Evolutionary conservation across 2,329 filamentous ascomycete genomes (phyloP), one percentile per base, ranked within the genome.

Genomic region (Cercospora brassicicola): DNA sequence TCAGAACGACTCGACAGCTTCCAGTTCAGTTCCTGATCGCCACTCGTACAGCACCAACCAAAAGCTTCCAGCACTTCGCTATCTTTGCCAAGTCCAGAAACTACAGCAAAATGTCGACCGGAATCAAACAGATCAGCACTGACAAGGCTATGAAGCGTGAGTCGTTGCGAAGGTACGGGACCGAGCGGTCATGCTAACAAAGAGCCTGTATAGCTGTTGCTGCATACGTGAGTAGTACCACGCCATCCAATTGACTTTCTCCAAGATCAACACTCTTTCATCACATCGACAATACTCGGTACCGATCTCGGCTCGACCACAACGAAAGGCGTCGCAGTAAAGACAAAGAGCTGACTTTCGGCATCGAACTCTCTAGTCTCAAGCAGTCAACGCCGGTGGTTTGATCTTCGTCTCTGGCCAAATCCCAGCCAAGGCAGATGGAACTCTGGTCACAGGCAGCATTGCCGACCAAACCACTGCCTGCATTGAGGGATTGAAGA

Each of bases 401-500:
- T 84, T 89, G 72, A 85, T 93, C 79, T 93, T 71, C 68, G 86
- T 90, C 76, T 91, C 90, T 0, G 90, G 90, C 73, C 88, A 92
- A 81, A 94, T 96, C 78, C 93, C 92, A 71, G 87, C 88, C 72
- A 88, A 91, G 79, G 82, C 84, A 51, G 79, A 81, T 63, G 87
- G 86, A 70, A 84, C 86, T 73, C 82, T 91, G 63, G 82, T 91
- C 71, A 81, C 86, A 45, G 90, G 89, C 64, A 86, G 82, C 77
- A 87, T 92, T 74, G 85, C 86, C 70, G 86, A 93, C 74, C 87
- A 90, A 79, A 92, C 90, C 74, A 86, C 87, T 72, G 86, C 86
- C 75, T 91, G 88, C 84, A 90, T 90, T 81, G 85, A 91, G 81
- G 96, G 96, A 82, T 87, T 97, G 77, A 86, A 90, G 80, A 91